These are phyloP conservation scores for Cyclospora cayetanensis DNA, from an alignment of 169 alveolate species.

Conservation along the genomic window DNA sequence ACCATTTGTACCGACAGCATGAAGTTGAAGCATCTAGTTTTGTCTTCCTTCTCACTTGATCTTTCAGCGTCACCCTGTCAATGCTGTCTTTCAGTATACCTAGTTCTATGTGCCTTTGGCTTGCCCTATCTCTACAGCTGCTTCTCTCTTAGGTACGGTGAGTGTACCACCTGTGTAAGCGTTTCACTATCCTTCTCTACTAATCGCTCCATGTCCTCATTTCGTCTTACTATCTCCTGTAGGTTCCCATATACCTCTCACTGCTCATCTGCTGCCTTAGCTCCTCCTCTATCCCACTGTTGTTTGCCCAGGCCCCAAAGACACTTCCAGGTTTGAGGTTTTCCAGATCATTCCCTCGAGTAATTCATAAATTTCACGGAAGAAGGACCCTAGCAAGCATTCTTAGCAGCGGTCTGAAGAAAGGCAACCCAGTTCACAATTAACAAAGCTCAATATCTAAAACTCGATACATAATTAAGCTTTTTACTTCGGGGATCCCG, in stretches of 20 bases:
- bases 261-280: no score
- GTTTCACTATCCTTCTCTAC: not conserved
- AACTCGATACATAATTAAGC: not conserved
- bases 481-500: not conserved
- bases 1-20: not conserved
- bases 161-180: no score
- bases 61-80: not conserved
- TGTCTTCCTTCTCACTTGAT: conserved; percentile 5
- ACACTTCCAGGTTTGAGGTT: conserved; percentile 98
- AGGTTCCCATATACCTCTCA: no score
- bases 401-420: conserved; percentile 92
- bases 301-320: conserved; percentile 96
- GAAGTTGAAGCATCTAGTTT: not conserved
- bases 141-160: no score
- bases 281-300: no score
- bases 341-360: conserved; percentile 96
- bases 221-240: no score
- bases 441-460: not conserved
- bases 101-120: not conserved
- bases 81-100: not conserved
- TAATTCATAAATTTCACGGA: conserved; percentile 98
- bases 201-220: not conserved
- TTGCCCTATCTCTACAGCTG: not conserved
- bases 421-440: conserved; percentile 84
- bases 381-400: conserved; percentile 97